These are phyloP conservation scores for Trypanosoma congolense DNA, from an alignment of 208 protist genomes.

Conservation along the genomic window DNA sequence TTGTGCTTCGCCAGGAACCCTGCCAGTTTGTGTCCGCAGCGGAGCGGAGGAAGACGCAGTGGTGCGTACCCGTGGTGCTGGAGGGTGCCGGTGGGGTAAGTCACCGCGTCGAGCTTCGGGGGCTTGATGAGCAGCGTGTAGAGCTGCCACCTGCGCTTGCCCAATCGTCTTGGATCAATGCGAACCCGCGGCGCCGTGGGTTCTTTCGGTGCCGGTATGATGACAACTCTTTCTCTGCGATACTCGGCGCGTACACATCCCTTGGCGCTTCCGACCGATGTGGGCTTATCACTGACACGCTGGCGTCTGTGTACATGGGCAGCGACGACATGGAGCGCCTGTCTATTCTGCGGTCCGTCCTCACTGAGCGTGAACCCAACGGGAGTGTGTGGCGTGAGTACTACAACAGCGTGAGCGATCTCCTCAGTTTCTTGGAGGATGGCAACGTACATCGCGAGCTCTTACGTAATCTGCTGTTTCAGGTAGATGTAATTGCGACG, in stretches of 20 bases:
- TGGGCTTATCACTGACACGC: conserved; percentile 69
- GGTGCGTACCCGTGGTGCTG: conserved; percentile 71
- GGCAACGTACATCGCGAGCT: conserved; percentile 26
- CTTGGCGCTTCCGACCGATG: conserved; percentile 45
- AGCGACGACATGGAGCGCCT: conserved; percentile 56
- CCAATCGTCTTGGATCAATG: conserved; percentile 41
- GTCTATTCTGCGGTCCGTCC: conserved; percentile 24
- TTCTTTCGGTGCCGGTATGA: conserved; percentile 89
- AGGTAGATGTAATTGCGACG: conserved; percentile 5
- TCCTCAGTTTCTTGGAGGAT: conserved; percentile 45
- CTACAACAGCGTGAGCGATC: conserved; percentile 23
- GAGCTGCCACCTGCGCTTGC: conserved; percentile 35
- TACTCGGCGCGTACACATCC: conserved; percentile 38
- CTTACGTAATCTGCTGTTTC: conserved; percentile 25
- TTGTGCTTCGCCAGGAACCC: conserved; percentile 60
- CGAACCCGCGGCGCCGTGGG: conserved; percentile 63
- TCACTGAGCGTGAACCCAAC: conserved; percentile 45
- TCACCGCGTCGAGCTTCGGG: conserved; percentile 47
- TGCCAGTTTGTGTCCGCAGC: conserved; percentile 48
- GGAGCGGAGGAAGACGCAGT: conserved; percentile 26
- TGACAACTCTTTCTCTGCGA: conserved; percentile 41
- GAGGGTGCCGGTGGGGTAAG: conserved; percentile 28
- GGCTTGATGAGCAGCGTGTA: conserved; percentile 32
- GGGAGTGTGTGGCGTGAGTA: conserved; percentile 57
- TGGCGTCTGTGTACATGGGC: conserved; percentile 71